Conservation (phyloP, 2,329 filamentous ascomycete genomes). For the Aspergillus ustus region DNA sequence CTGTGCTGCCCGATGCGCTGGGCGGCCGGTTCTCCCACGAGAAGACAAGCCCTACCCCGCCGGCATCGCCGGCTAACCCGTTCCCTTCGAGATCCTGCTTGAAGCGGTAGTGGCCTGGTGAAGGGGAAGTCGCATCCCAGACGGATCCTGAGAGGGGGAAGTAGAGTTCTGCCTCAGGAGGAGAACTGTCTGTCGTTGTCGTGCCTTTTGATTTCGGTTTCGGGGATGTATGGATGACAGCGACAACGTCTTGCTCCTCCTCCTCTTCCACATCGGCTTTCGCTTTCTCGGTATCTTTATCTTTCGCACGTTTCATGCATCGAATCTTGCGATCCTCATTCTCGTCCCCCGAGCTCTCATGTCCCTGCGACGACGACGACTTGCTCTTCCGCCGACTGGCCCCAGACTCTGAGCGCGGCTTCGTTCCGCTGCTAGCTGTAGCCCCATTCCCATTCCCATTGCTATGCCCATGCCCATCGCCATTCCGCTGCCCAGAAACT, state of each 20-base stretch:
- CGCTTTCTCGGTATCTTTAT: not conserved
- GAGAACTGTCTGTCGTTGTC: no score
- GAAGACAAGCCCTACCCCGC: not conserved
- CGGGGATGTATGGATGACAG: conserved; percentile 11
- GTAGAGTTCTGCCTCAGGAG: conserved; percentile 11
- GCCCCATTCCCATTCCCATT: not conserved
- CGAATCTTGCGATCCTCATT: not conserved
- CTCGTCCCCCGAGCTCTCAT: not conserved
- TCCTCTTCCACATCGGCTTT: not conserved
- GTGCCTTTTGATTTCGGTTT: conserved; percentile 2
- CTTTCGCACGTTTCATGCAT: not conserved
- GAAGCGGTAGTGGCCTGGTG: conserved; percentile 14
- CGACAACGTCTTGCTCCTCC: conserved; percentile 7
- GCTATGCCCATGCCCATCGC: not conserved
- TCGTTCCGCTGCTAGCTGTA: not conserved
- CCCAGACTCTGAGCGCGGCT: not conserved
- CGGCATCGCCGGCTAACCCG: not conserved
- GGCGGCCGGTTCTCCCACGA: conserved; percentile 22
- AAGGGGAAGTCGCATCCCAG: conserved; percentile 2
- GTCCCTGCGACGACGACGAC: not conserved
- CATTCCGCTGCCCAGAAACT: not conserved
- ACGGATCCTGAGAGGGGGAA: not conserved
- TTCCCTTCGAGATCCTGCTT: not conserved
- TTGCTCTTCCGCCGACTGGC: not conserved
- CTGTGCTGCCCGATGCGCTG: not conserved